Evolutionary conservation across 140 eudicot genomes (phyloP).

Genomic region (Anethum foeniculum): DNA sequence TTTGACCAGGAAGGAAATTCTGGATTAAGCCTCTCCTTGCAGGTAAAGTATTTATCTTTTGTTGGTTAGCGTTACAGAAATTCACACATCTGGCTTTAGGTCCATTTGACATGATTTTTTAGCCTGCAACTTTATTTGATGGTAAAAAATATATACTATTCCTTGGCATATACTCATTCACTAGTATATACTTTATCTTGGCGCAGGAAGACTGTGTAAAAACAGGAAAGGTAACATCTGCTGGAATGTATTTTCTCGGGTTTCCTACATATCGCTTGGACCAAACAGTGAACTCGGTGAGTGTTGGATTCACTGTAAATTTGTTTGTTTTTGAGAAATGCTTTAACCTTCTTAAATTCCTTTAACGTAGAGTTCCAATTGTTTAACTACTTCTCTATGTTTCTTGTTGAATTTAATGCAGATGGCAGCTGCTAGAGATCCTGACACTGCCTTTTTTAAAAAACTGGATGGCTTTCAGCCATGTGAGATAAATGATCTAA

Average conservation of each 20-base stretch:
- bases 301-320: slow-evolving; percentile 15
- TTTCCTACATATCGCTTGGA: slow-evolving; percentile 90
- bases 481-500: slow-evolving; percentile 79
- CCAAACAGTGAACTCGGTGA: slow-evolving; percentile 56
- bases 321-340: background rate
- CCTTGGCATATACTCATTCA: background rate
- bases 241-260: slow-evolving; percentile 97
- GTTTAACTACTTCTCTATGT: slow-evolving; percentile 2
- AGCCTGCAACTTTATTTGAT: background rate
- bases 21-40: slow-evolving; percentile 79
- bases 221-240: slow-evolving; percentile 83
- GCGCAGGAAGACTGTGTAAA: slow-evolving; percentile 79
- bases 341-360: background rate
- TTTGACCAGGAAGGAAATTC: slow-evolving; percentile 83
- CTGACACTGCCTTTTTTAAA: slow-evolving; percentile 78
- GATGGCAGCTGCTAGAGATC: slow-evolving; percentile 76
- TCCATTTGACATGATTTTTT: background rate
- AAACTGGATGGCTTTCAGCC: slow-evolving; percentile 96
- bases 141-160: background rate
- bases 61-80: background rate
- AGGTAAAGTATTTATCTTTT: slow-evolving; percentile 36
- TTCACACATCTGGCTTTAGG: background rate
- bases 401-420: slow-evolving; percentile 29
- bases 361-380: background rate
- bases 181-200: slow-evolving; percentile 5